A percentile compares a stretch with the other conserved stretches of the same genome.
Conservation (phyloP, 1,139 yeast genomes). For the Kluyveromyces sp. region DNA sequence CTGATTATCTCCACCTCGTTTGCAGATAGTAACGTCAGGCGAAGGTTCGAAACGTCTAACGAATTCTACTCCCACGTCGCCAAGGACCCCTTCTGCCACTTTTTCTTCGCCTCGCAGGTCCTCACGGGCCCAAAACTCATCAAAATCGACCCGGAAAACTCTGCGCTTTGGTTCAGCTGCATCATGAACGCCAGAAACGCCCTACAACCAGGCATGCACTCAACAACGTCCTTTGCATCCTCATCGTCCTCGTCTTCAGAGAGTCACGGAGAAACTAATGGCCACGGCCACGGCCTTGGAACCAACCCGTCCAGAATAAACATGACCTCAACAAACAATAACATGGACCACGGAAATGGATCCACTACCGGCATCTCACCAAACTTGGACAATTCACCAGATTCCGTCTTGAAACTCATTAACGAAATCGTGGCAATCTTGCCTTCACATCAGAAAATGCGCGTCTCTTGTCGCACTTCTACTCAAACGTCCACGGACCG, state of each 20-base stretch:
- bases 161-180: constrained; percentile 6
- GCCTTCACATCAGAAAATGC: constrained; percentile 1
- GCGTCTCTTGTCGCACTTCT: constrained; percentile 15
- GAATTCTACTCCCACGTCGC: constrained; percentile 7
- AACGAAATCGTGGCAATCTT: background rate
- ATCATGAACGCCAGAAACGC: constrained; percentile 2
- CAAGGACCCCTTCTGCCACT: constrained; percentile 8
- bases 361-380: too few relatives aligned
- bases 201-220: background rate
- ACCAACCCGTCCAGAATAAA: too few relatives aligned
- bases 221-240: too few relatives aligned
- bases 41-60: constrained; percentile 7
- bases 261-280: too few relatives aligned
- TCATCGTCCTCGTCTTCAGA: too few relatives aligned
- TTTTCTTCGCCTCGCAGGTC: constrained; percentile 5
- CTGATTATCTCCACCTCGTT: background rate
- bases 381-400: background rate
- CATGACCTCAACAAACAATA: too few relatives aligned
- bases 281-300: too few relatives aligned
- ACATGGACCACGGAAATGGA: too few relatives aligned
- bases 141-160: constrained; percentile 1
- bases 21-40: background rate
- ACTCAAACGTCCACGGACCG: constrained; percentile 20
- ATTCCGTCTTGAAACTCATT: background rate
- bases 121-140: constrained; percentile 9